Evolutionary conservation across 768 basidiomycete genomes (phyloP).

Genomic region (Lyophyllum semitale): DNA sequence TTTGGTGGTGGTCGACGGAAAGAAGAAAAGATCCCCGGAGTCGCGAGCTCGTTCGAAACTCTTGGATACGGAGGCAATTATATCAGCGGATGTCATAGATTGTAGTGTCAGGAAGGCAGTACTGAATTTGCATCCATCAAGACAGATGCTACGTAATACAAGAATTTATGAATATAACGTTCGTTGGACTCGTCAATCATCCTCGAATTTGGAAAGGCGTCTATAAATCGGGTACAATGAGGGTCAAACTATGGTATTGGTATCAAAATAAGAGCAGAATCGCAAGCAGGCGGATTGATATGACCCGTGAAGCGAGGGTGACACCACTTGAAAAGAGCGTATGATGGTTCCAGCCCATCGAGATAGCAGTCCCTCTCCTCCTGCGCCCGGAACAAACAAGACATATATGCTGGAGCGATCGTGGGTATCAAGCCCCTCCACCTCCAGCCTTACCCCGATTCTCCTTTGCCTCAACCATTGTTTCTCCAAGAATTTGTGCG

Average conservation of each 20-base stretch:
- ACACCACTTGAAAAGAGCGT: slow-evolving; percentile 17
- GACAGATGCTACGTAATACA: not conserved
- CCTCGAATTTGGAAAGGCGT: slow-evolving; percentile 2
- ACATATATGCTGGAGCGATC: not conserved
- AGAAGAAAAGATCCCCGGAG: slow-evolving; percentile 74
- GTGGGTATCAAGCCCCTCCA: slow-evolving; percentile 50
- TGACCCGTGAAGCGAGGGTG: not conserved
- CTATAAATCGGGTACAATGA: slow-evolving; percentile 10
- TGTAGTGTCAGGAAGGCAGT: not conserved
- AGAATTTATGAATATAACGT: not conserved
- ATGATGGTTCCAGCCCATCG: slow-evolving; percentile 28
- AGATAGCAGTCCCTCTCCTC: slow-evolving; percentile 5
- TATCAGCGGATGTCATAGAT: slow-evolving; percentile 45
- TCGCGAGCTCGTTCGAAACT: slow-evolving; percentile 58
- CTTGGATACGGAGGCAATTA: slow-evolving; percentile 56
- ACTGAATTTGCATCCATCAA: not conserved
- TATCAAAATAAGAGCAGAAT: slow-evolving; percentile 2
- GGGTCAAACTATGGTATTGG: slow-evolving; percentile 9
- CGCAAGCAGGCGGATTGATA: not conserved
- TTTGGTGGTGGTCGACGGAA: slow-evolving; percentile 67
- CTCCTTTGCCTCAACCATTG: slow-evolving; percentile 63
- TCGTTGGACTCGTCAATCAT: slow-evolving; percentile 1
- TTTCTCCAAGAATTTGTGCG: slow-evolving; percentile 69
- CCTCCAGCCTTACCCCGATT: slow-evolving; percentile 60
- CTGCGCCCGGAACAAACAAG: not conserved